Percentiles rank a stretch among this genome's conserved stretches.
These are phyloP conservation scores for Thymus mandschuricus DNA, from an alignment of 257 asterid genomes.

Conservation along the genomic window DNA sequence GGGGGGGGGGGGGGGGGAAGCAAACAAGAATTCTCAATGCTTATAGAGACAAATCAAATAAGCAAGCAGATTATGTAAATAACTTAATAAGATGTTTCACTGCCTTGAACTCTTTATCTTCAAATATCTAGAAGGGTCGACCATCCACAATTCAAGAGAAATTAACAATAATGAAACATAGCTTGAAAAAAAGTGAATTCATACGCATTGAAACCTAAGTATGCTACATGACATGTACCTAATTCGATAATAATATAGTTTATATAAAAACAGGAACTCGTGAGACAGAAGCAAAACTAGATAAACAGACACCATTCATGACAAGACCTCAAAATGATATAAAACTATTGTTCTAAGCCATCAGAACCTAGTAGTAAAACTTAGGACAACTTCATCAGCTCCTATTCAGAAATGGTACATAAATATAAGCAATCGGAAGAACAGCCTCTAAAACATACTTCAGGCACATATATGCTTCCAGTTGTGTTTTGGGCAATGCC, in stretches of 20 bases:
- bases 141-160: background rate
- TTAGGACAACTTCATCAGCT: background rate
- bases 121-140: background rate
- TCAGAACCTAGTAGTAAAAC: conserved; percentile 6
- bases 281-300: background rate
- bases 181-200: background rate
- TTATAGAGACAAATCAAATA: conserved; percentile 10
- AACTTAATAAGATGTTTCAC: background rate
- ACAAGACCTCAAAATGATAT: background rate
- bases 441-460: conserved; percentile 51
- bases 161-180: background rate
- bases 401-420: conserved; percentile 16
- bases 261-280: background rate
- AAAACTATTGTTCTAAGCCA: background rate
- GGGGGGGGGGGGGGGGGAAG: too few species aligned
- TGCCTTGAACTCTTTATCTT: conserved; percentile 2
- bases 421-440: conserved; percentile 5
- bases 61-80: conserved; percentile 1
- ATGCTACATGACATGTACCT: background rate
- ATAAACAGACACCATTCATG: background rate
- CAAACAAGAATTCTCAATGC: too few species aligned
- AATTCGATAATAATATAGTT: background rate
- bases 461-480: conserved; percentile 86
- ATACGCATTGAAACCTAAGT: background rate
- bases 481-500: conserved; percentile 89